Evolutionary conservation across 805 yeast species (phyloP).

Genomic region (Suhomyces xylopsoci): DNA sequence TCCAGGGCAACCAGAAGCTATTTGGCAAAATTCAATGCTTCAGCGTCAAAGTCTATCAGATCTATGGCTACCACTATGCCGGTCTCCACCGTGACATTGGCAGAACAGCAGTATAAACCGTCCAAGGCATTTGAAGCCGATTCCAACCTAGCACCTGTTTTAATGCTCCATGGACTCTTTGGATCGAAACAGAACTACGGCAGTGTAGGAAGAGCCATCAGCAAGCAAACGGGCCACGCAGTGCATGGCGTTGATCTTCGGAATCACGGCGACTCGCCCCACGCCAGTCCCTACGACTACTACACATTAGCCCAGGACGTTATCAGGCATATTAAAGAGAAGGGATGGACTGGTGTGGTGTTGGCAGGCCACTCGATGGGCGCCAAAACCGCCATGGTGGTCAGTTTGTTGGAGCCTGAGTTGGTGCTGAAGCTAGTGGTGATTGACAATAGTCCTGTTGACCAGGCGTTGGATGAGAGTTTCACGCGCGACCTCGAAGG

Average conservation of each 20-base stretch:
- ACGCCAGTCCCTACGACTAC: constrained; percentile 45
- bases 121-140: constrained; percentile 1
- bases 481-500: constrained; percentile 38
- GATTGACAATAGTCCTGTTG: constrained; percentile 48
- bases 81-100: constrained; percentile 1
- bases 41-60: not conserved
- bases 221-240: constrained; percentile 26
- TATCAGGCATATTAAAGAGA: constrained; percentile 27
- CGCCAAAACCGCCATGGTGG: constrained; percentile 52
- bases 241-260: constrained; percentile 49
- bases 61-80: too few relatives aligned
- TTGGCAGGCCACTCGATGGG: constrained; percentile 60
- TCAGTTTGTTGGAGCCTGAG: constrained; percentile 40
- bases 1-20: not conserved
- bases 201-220: constrained; percentile 34
- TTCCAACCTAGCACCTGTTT: constrained; percentile 33
- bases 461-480: constrained; percentile 30
- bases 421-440: constrained; percentile 41
- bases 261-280: constrained; percentile 53
- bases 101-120: constrained; percentile 7
- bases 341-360: constrained; percentile 13
- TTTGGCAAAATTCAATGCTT: not conserved
- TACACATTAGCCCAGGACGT: constrained; percentile 44
- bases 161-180: constrained; percentile 54
- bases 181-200: constrained; percentile 48